These are phyloP conservation scores for Ceratocystis colombiana DNA, from an alignment of 2,329 filamentous ascomycete genomes.

Conservation along the genomic window DNA sequence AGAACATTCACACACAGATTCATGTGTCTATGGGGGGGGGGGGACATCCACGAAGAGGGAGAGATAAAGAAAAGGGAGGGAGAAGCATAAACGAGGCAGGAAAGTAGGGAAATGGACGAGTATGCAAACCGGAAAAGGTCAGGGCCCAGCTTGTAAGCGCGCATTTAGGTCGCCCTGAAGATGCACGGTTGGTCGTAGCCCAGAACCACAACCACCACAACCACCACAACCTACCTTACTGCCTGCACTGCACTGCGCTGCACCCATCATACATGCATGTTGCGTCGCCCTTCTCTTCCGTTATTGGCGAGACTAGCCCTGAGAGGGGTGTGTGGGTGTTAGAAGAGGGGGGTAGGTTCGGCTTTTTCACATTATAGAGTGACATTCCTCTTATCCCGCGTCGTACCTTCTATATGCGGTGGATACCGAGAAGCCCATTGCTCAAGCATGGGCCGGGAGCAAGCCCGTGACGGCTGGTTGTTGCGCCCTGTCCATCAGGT, in stretches of 20 bases:
- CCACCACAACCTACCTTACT: not conserved
- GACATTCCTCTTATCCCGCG: slow-evolving; percentile 6
- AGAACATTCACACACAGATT: not conserved
- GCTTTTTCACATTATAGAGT: not conserved
- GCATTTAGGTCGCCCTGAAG: slow-evolving; percentile 7
- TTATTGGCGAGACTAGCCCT: not conserved
- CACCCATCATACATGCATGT: not conserved
- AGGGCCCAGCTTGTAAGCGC: not conserved
- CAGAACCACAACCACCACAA: too few species aligned
- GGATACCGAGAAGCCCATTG: not conserved
- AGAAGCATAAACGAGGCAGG: not conserved
- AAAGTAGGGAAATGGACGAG: not conserved
- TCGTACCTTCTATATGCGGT: slow-evolving; percentile 6
- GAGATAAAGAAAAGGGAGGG: not conserved
- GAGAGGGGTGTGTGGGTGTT: not conserved
- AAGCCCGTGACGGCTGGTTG: slow-evolving; percentile 10
- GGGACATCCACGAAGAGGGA: not conserved
- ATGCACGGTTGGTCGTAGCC: not conserved
- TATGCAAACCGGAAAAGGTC: not conserved
- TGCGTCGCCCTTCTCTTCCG: not conserved
- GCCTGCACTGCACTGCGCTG: not conserved
- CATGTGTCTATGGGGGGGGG: not conserved
- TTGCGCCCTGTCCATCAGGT: slow-evolving; percentile 17
- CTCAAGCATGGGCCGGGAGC: slow-evolving; percentile 3
- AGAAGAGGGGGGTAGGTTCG: not conserved